Evolutionary conservation across 768 basidiomycete species (phyloP).

Genomic region (Amanita rimosa): DNA sequence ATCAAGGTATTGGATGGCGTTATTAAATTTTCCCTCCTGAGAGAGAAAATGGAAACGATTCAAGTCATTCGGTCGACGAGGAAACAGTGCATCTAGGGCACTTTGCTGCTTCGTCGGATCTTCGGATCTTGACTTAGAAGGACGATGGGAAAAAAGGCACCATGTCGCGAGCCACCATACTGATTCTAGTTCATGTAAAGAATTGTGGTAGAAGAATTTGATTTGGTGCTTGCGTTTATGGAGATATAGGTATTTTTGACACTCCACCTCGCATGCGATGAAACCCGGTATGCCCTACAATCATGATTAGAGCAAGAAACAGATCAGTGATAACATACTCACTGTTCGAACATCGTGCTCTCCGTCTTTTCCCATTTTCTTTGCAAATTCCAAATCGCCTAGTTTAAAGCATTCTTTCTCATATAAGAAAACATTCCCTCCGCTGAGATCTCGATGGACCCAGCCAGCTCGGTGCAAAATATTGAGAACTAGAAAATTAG

Average conservation of each 20-base stretch:
- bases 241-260: too few relatives aligned
- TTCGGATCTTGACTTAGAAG: background rate
- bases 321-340: background rate
- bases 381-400: background rate
- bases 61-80: background rate
- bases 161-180: background rate
- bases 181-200: background rate
- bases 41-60: background rate
- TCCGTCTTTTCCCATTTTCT: background rate
- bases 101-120: background rate
- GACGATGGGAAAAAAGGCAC: background rate
- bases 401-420: background rate
- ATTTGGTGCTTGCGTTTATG: too few relatives aligned
- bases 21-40: background rate
- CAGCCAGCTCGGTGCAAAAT: background rate
- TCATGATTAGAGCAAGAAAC: background rate
- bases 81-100: background rate
- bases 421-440: background rate
- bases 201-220: background rate
- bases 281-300: background rate
- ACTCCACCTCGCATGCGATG: background rate
- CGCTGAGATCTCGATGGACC: background rate
- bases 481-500: background rate
- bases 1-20: background rate
- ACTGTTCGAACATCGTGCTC: background rate